A percentile compares a stretch with the other conserved stretches of the same genome.
Conservation (phyloP, 2,329 filamentous ascomycete species). For the Colletotrichum chlorophyti region DNA sequence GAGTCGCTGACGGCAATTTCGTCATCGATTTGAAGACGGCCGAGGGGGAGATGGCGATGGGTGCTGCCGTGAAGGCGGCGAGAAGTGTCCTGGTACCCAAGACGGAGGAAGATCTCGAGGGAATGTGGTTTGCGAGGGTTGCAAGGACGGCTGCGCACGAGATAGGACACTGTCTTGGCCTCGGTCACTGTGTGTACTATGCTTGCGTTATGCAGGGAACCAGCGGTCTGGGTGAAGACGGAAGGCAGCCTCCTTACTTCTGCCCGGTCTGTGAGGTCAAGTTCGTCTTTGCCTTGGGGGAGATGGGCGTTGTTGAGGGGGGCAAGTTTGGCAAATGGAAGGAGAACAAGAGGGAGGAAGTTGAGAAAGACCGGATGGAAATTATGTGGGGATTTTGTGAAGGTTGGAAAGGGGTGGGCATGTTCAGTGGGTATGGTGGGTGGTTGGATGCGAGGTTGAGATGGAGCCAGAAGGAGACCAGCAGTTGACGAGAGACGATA, state of each 20-base stretch:
- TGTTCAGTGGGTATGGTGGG: slow-evolving; percentile 53
- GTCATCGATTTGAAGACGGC: neutral
- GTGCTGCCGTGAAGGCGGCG: slow-evolving; percentile 41
- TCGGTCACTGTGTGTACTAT: slow-evolving; percentile 71
- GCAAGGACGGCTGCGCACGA: slow-evolving; percentile 69
- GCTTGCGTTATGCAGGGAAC: slow-evolving; percentile 71
- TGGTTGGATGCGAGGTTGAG: slow-evolving; percentile 44
- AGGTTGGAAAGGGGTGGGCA: slow-evolving; percentile 43
- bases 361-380: slow-evolving; percentile 16
- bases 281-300: slow-evolving; percentile 43
- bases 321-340: slow-evolving; percentile 31
- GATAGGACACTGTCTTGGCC: slow-evolving; percentile 70
- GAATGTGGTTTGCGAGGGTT: slow-evolving; percentile 63
- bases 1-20: neutral
- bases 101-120: slow-evolving; percentile 37
- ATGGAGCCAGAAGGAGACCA: no score
- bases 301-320: slow-evolving; percentile 32
- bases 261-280: slow-evolving; percentile 67
- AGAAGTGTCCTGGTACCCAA: slow-evolving; percentile 29
- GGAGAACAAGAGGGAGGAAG: neutral
- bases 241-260: slow-evolving; percentile 67
- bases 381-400: slow-evolving; percentile 50
- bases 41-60: slow-evolving; percentile 38
- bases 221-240: slow-evolving; percentile 62
- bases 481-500: no score